Evolutionary conservation across 371 early-diverging fungal species (phyloP).

Genomic region (Apophysomyces variabilis): DNA sequence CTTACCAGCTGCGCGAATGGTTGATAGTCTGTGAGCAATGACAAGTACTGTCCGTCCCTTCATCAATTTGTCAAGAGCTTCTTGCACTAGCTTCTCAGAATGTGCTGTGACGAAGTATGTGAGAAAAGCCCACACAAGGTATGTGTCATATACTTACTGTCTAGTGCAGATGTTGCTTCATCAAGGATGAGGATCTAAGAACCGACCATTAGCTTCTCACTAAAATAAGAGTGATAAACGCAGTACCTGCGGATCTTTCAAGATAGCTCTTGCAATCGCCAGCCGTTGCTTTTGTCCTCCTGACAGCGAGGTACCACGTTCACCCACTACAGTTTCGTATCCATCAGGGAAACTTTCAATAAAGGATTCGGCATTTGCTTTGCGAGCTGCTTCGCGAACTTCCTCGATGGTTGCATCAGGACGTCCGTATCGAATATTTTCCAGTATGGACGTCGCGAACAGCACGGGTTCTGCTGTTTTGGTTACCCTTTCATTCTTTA

Average conservation of each 20-base stretch:
- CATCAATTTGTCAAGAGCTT: slow-evolving; percentile 70
- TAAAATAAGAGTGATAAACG: too few relatives aligned
- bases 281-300: slow-evolving; percentile 92
- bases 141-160: slow-evolving; percentile 34
- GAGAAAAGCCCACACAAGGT: not conserved
- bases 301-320: slow-evolving; percentile 66
- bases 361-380: slow-evolving; percentile 76
- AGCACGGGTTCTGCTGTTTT: slow-evolving; percentile 61
- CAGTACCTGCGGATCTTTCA: slow-evolving; percentile 65
- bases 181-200: slow-evolving; percentile 69
- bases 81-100: slow-evolving; percentile 74
- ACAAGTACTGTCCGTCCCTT: slow-evolving; percentile 74
- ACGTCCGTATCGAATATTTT: slow-evolving; percentile 74
- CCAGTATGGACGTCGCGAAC: slow-evolving; percentile 74
- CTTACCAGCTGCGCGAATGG: slow-evolving; percentile 68
- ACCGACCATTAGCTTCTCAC: not conserved
- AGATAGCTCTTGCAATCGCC: slow-evolving; percentile 75
- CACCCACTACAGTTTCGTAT: slow-evolving; percentile 72
- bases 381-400: slow-evolving; percentile 66
- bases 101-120: slow-evolving; percentile 37
- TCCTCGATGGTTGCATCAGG: slow-evolving; percentile 62
- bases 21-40: slow-evolving; percentile 79
- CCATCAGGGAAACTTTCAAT: slow-evolving; percentile 70
- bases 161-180: slow-evolving; percentile 78
- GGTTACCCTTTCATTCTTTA: not conserved